A percentile compares a stretch with the other conserved stretches of the same genome.
These are phyloP conservation scores for Physocladia obscura DNA, from an alignment of 192 early-diverging fungal genomes.

Conservation along the genomic window DNA sequence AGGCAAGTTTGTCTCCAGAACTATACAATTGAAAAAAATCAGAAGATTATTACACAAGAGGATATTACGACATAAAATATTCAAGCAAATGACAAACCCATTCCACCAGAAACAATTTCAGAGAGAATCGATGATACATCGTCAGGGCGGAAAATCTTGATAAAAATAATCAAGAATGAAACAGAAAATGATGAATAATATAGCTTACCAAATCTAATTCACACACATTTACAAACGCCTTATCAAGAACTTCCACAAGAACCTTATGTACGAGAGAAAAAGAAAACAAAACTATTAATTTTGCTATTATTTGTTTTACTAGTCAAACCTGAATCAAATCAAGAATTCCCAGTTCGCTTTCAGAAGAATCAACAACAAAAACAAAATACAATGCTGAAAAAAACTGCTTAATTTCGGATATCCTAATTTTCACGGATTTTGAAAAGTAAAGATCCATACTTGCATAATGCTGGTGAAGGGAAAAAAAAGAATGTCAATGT, in stretches of 20 bases:
- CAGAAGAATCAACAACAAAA: constrained; percentile 93
- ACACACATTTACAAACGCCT: constrained; percentile 90
- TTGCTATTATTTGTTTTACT: constrained; percentile 2
- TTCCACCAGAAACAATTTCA: constrained; percentile 87
- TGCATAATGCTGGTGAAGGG: constrained; percentile 72
- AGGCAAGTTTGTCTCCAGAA: constrained; percentile 25
- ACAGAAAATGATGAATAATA: not conserved
- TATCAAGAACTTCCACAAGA: constrained; percentile 93
- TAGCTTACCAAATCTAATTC: constrained; percentile 83
- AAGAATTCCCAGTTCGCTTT: constrained; percentile 91
- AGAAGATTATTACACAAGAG: not conserved
- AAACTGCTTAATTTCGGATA: not conserved
- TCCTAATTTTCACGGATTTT: not conserved
- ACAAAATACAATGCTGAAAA: constrained; percentile 84
- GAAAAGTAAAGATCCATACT: constrained; percentile 43
- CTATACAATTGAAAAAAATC: no score
- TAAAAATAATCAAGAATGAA: not conserved
- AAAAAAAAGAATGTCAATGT: not conserved
- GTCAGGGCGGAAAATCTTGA: constrained; percentile 87
- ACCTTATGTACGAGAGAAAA: constrained; percentile 53
- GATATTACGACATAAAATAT: not conserved
- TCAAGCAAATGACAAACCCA: constrained; percentile 55
- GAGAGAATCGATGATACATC: constrained; percentile 80
- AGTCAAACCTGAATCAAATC: constrained; percentile 86
- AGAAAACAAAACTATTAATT: not conserved